Base-by-base conservation (phyloP, 768 basidiomycete genomes). In the Phlebiopsis flavidoalba region DNA sequence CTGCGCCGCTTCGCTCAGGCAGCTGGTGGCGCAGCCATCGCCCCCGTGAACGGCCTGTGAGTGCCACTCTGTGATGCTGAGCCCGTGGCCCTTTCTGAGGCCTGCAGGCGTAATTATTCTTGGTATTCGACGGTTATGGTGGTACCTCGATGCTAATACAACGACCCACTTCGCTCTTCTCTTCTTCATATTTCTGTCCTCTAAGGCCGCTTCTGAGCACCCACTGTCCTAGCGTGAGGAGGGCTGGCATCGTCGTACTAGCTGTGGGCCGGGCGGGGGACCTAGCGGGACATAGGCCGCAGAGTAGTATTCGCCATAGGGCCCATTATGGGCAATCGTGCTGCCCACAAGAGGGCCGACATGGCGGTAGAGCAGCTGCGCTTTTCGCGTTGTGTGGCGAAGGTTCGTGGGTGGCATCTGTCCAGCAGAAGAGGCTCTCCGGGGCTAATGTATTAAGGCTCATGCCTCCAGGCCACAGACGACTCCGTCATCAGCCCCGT, bases 291-390 rank as follows among this genome's bases (percentile, higher is more conserved):
- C 19, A 51, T 60, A 1, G 62, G 63, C 22, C 64, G 63, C 31
- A 67, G 31, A 17, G 59, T 63, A 8, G 60, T 66, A 59, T 64
- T 69, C 10, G 67, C 66, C 1, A 64, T 62, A 11, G 69, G 69
- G 2, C 69, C 69, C 21, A 70, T n/a, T n/a, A 43, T n/a, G 2
- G 65, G 66, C 47, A n/a, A 66, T 36, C 17, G 66, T 59, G 12
- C 61, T 59, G 31, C 65, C 58, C 11, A 62, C 45, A 19, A 70
- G 43, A n/a, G 63, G 64, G 2, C 59, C 55, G 21, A 8, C 21
- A 3, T 55, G 54, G 12, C 54, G 54, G 21, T n/a, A 55, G 54
- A n/a, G 54, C 36, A 21, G 54, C 54, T 37, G 54, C 54, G 11
- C n/a, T 45, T n/a, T n/a, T 37, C 54, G 36, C 43, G 54, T n/a